phyloP scores from a whole-genome alignment of 2,329 filamentous ascomycete genomes.

The Colletotrichum caudatum region DNA sequence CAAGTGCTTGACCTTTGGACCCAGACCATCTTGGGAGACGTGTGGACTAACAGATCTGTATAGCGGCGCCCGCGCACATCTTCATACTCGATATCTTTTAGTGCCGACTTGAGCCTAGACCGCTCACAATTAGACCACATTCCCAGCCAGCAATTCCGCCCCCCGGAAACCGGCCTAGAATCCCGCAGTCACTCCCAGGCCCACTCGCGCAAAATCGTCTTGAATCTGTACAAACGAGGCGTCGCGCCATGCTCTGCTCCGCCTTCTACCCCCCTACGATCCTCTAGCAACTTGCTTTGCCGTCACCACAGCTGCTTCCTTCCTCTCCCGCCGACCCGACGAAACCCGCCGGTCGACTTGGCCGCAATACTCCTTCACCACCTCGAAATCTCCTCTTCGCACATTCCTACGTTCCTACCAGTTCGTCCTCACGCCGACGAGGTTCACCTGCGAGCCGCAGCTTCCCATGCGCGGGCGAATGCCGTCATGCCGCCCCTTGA shows the following conservation, averaged over 20 bases:
- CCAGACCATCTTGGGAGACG: conserved; percentile 20
- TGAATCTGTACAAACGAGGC: conserved; percentile 8
- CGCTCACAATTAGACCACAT: conserved; percentile 35
- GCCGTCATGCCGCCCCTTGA: conserved; percentile 37
- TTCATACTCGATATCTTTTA: background rate
- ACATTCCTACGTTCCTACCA: background rate
- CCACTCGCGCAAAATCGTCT: background rate
- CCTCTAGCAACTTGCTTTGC: conserved; percentile 28
- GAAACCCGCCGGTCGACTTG: background rate
- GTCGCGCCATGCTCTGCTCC: conserved; percentile 35
- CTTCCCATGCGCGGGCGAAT: conserved; percentile 38
- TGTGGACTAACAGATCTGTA: conserved; percentile 22
- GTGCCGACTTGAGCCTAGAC: conserved; percentile 26
- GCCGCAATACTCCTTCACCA: background rate
- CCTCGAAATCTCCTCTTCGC: background rate
- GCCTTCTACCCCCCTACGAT: conserved; percentile 29
- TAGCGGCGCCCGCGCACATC: conserved; percentile 18
- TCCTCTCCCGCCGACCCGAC: background rate
- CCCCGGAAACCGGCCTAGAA: conserved; percentile 31
- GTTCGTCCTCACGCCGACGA: background rate
- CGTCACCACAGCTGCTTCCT: background rate
- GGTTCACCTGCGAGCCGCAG: conserved; percentile 28
- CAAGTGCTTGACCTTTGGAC: conserved; percentile 10
- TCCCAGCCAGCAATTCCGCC: conserved; percentile 10
- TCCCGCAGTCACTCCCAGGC: conserved; percentile 24